Evolutionary conservation across 2,329 filamentous ascomycete genomes (phyloP).

Genomic region (Coleophoma cylindrospora): DNA sequence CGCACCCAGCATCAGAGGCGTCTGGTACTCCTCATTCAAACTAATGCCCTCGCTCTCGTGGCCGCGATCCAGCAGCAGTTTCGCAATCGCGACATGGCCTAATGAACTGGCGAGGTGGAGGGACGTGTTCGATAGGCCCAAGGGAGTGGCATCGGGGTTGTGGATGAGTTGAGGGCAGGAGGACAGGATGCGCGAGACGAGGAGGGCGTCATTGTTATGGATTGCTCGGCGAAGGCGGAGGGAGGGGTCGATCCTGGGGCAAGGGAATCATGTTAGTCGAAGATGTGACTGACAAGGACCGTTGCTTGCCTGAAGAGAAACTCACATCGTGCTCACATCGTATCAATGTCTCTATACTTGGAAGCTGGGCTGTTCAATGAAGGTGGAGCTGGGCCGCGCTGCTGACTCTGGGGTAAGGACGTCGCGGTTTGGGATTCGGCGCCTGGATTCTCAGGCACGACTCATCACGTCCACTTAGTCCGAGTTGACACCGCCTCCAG

Average conservation of each 20-base stretch:
- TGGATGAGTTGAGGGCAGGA: conserved; percentile 67
- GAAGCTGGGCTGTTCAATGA: too few species aligned
- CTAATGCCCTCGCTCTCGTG: conserved; percentile 68
- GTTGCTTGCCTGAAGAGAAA: too few species aligned
- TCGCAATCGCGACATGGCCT: conserved; percentile 64
- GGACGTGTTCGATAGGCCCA: conserved; percentile 72
- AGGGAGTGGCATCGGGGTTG: conserved; percentile 67
- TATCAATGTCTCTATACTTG: too few species aligned
- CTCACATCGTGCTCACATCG: too few species aligned
- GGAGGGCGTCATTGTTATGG: conserved; percentile 61
- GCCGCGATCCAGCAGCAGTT: conserved; percentile 64
- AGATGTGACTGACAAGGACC: too few species aligned
- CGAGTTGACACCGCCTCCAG: too few species aligned
- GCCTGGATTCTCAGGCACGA: too few species aligned
- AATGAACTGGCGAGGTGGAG: conserved; percentile 75
- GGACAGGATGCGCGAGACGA: conserved; percentile 72
- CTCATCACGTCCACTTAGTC: too few species aligned
- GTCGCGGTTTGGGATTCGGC: too few species aligned
- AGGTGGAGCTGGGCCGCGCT: too few species aligned
- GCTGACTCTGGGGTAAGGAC: too few species aligned
- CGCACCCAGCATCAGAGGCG: conserved; percentile 76
- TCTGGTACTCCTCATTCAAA: conserved; percentile 75
- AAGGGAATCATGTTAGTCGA: too few species aligned
- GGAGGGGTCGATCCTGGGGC: conserved; percentile 66
- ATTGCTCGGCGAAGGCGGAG: conserved; percentile 80